These are phyloP conservation scores for Lathyrus oleraceus DNA, from an alignment of 306 rosid genomes.

Conservation along the genomic window DNA sequence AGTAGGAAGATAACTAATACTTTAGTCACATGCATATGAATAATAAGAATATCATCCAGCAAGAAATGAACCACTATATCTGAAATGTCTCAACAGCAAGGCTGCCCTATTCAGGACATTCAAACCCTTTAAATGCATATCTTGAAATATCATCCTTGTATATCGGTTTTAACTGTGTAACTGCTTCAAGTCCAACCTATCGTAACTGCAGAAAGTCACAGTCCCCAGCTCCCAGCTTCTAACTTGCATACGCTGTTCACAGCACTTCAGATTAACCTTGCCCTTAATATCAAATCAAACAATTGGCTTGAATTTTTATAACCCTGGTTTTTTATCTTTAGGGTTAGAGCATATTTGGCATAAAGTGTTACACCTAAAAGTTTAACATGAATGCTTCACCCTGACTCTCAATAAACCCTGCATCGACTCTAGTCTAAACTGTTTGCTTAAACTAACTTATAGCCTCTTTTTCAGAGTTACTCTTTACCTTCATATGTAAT, in stretches of 20 bases:
- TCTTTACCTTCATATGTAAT: conserved; percentile 39
- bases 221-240: too few species aligned
- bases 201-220: too few species aligned
- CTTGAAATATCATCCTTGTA: conserved; percentile 14
- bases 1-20: conserved; percentile 16
- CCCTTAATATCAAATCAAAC: not conserved
- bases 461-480: conserved; percentile 28
- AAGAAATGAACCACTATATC: not conserved
- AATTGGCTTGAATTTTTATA: conserved; percentile 18
- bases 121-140: conserved; percentile 35
- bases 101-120: conserved; percentile 20
- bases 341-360: conserved; percentile 1
- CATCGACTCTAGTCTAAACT: not conserved
- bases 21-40: conserved; percentile 21
- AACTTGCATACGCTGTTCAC: not conserved
- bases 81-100: not conserved
- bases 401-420: not conserved
- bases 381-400: not conserved
- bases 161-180: conserved; percentile 7
- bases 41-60: conserved; percentile 31
- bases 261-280: not conserved
- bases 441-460: not conserved
- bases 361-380: not conserved
- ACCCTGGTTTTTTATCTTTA: conserved; percentile 9
- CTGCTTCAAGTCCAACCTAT: too few species aligned